Evolutionary conservation across 129 eudicot species (phyloP), one percentile per base, ranked within the genome.

Genomic region (Saussurea involucrata): DNA sequence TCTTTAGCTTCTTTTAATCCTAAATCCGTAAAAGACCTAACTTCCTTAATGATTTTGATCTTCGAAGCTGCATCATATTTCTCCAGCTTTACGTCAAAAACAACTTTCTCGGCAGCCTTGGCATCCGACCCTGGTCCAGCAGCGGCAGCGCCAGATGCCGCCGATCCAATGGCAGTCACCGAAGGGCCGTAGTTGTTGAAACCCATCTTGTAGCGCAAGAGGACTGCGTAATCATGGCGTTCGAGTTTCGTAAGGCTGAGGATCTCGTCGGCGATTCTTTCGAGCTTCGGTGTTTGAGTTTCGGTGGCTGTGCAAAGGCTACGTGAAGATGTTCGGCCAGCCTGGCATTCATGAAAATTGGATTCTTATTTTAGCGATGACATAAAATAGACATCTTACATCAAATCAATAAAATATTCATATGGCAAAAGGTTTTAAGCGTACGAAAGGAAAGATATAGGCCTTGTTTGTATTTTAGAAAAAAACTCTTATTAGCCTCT

Each of bases 1-100:
- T 87, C 98, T 34, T 93, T 93, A 5, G 98, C 97, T 72, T 93
- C 98, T 80, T 93, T 93, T 65, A 93, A 78, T 4, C 98, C 98
- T 69, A 93, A 85, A 71, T 90, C 95, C 15, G 97, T 93, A 76
- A 88, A 83, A 29, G 76, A 46, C 81, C 98, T 88, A 37, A 93
- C 90, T 72, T 27, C 29, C 29, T 27, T 27, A 27, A 27, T 27
- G 29, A 27, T 27, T 27, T 27, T 27, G 29, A 27, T 93, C 98
- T 81, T 93, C 34, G 97, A 68, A 8, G 91, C 85, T 8, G 98
- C 79, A 15, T 93, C 98, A 42, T 79, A 93, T 65, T 89, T 86
- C 87, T 93, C 96, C 20, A 93, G 28, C 79, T 90, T 93, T 66
- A 93, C 87, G 73, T 93, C 97, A 76, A 93, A 93, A 10, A 92